Base-by-base conservation (phyloP, 2,329 filamentous ascomycete genomes). In the Epicoccum nigrum region DNA sequence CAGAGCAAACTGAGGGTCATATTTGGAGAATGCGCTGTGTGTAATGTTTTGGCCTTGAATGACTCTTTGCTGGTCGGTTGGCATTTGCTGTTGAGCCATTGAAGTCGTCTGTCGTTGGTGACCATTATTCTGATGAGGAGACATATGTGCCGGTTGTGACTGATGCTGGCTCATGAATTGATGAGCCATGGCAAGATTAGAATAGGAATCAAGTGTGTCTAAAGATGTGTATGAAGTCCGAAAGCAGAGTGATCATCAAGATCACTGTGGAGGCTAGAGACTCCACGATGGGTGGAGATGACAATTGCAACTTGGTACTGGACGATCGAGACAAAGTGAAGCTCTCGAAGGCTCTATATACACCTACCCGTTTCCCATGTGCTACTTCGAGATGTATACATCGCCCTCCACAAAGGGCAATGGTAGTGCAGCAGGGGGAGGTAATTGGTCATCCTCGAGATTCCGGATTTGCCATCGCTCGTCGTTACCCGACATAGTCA, bases 1-100 rank as follows among this genome's bases (percentile, higher is more conserved):
- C 15, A 63, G 45, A 4, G 59, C 56, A 7, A 70, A 30, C 37
- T 66, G 56, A 4, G 67, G 66, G 16, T 62, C 52, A 40, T 57
- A 60, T 7, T 42, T 56, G 25, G 46, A 32, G 39, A 54, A 56
- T 19, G 25, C 38, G 15, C 41, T 51, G 2, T 53, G 51, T 7
- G 30, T 12, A 27, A 48, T 16, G n/a, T 57, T 54, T 32, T 57
- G 43, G 11, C 50, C 34, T 38, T 46, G 54, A n/a, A 38, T 23
- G 31, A 21, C 50, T 27, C 54, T 63, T 27, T 58, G 51, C 17
- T 60, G 55, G 7, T 40, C 33, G 19, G 39, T 38, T 42, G 50
- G 40, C n/a, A 41, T 2, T 8, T 45, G 52, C 13, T 55, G 50
- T 46, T 58, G 58, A 20, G 25, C 49, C 25, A 42, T 56, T 7